Percentiles rank a stretch among this genome's conserved stretches.
phyloP scores from a whole-genome alignment of 2,329 filamentous ascomycete genomes.

The Thielaviopsis punctulata region DNA sequence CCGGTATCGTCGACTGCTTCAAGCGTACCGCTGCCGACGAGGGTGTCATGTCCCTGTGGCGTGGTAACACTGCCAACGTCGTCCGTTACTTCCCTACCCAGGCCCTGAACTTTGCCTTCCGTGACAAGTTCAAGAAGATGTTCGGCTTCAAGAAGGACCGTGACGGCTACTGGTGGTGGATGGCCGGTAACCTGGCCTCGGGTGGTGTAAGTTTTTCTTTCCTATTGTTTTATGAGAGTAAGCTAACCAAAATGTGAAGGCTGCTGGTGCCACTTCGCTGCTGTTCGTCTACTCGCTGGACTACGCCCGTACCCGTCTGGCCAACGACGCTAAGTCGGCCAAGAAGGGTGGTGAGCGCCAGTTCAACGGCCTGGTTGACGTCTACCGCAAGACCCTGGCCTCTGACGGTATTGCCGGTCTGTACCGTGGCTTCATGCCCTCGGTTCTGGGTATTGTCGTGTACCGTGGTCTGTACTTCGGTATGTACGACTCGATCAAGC shows the following conservation, averaged over 20 bases:
- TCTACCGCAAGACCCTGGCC: slow-evolving; percentile 99
- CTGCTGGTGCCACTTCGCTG: slow-evolving; percentile 98
- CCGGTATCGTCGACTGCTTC: slow-evolving; percentile 92
- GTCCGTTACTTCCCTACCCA: slow-evolving; percentile 99
- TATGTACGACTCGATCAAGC: slow-evolving; percentile 99
- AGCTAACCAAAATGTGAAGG: slow-evolving; percentile 27
- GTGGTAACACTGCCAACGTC: slow-evolving; percentile 99
- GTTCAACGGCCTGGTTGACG: slow-evolving; percentile 98
- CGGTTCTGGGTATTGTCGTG: slow-evolving; percentile 96
- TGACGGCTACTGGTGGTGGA: slow-evolving; percentile 98
- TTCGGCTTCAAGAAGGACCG: slow-evolving; percentile 99
- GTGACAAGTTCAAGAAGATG: slow-evolving; percentile 99
- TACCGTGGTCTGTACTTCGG: slow-evolving; percentile 99
- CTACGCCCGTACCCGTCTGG: slow-evolving; percentile 99
- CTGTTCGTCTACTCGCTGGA: slow-evolving; percentile 99
- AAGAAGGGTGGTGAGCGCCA: slow-evolving; percentile 95
- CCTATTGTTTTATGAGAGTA: neutral
- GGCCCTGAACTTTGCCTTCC: slow-evolving; percentile 99
- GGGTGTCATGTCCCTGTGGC: slow-evolving; percentile 91
- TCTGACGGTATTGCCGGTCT: slow-evolving; percentile 98
- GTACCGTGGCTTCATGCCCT: slow-evolving; percentile 99
- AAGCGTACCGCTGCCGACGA: slow-evolving; percentile 73
- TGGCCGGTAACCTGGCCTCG: slow-evolving; percentile 98
- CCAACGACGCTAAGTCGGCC: slow-evolving; percentile 99
- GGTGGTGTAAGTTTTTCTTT: slow-evolving; percentile 69